Conservation (phyloP, 2,329 filamentous ascomycete species). For the Aspergillus neoniger region DNA sequence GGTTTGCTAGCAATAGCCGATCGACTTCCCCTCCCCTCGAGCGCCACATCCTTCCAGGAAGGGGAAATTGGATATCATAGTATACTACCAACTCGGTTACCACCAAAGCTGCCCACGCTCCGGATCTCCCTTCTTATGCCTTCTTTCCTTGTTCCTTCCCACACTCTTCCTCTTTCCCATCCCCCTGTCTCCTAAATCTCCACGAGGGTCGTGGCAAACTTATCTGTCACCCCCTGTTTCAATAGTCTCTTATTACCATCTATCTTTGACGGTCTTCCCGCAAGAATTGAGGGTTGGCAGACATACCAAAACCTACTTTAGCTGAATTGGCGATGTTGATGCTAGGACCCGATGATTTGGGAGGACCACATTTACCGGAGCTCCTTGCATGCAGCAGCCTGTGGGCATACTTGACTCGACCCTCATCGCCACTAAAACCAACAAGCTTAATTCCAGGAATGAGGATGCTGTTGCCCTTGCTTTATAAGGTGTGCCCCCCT, state of each 20-base stretch:
- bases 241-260: not conserved
- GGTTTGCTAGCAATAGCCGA: no score
- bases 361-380: not conserved
- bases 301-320: not conserved
- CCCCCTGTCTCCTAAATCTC: no score
- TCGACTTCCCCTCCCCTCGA: no score
- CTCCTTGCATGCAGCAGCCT: slow-evolving; percentile 11
- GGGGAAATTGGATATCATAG: not conserved
- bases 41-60: not conserved
- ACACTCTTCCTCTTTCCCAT: not conserved
- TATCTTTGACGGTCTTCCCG: not conserved
- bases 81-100: no score
- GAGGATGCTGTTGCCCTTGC: slow-evolving; percentile 5
- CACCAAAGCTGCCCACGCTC: no score
- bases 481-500: slow-evolving; percentile 4
- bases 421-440: not conserved
- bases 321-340: slow-evolving; percentile 3
- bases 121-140: no score
- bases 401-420: slow-evolving; percentile 5
- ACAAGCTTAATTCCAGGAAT: slow-evolving; percentile 10
- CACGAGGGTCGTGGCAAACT: not conserved
- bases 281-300: not conserved
- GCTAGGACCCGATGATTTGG: slow-evolving; percentile 7
- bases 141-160: not conserved
- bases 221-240: not conserved